Base-by-base conservation (phyloP, 169 alveolate species). In the Plasmodium inui region DNA sequence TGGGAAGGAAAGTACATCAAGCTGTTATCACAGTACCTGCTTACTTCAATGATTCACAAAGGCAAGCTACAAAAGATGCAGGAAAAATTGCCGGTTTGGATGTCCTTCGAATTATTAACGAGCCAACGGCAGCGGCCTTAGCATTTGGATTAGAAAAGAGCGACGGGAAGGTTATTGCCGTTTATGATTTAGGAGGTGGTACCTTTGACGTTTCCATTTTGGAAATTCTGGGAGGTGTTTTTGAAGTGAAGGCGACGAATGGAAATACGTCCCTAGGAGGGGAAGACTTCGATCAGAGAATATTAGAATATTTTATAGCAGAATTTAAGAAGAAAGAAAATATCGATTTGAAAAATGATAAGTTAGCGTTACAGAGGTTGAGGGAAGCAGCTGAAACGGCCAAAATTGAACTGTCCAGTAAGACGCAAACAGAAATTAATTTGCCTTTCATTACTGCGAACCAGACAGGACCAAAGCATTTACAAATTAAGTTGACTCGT, bases 231-330 rank as follows among this genome's bases (percentile, higher is more conserved):
- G 99, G 99, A 44, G 99, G 99, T 46, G 99, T 98, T 70, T 99
- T 99, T 96, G 99, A 98, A 95, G 99, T 99, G 44, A 98, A 98
- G 95, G 99, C 99, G 41, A 99, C 99, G 12, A 99, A 98, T 94
- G 99, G 99, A 26, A 99, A 99, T 97, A 99, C 99, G 12, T 97
- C 99, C 55, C 96, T 99, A 72, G 99, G 99, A 70, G 99, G 99
- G 37, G 99, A 99, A 95, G 99, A 99, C 92, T 98, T 99, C 93
- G 99, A 99, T 95, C 99, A 98, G 93, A 96, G 97, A 88, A 96
- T 99, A 17, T 97, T 98, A 94, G 97, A 98, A 95, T 97, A 97
- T 98, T 96, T 98, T 84, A 97, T 98, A n/a, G 95, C 96, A 74
- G 99, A 98, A 95, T 99, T 99, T 97, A 98, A 98, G 97, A 98